Evolutionary conservation across 1,284 basidiomycete species (phyloP), one percentile per base, ranked within the genome.

Genomic region (Apiotrichum gracile): DNA sequence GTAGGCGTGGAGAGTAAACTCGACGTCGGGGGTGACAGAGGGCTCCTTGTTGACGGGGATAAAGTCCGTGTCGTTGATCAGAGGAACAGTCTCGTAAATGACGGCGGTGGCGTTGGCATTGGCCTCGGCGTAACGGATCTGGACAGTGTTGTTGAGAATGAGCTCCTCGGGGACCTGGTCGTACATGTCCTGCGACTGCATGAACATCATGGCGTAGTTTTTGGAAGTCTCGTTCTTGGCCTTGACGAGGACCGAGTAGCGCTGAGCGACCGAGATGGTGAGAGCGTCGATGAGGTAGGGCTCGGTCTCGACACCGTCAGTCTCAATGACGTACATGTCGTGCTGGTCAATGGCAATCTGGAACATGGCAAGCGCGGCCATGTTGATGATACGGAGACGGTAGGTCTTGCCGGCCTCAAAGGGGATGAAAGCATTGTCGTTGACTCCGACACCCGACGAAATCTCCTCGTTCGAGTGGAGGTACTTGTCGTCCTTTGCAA

Each of bases 311-410:
- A 85, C 87, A 7, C 91, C 90, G 65, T 97, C 92, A 26, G 84
- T 87, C 67, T 90, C 85, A 66, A 97, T 91, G 61, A 97, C 81
- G 12, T 80, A 76, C 89, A 96, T 93, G 31, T 87, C 81, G 70
- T 97, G 93, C 1, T 90, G 90, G 58, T 94, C 91, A 49, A 97
- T 86, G 82, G 85, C 88, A 73, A 94, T 85, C 76, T 81, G 86
- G 77, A 91, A 92, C 65, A 84, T 72, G 70, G 57, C 53, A 31
- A 76, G 64, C 31, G 76, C 72, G 41, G 82, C 78, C 42, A 82
- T 86, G 77, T 96, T 97, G 70, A 96, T 77, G 60, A 97, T 76
- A 17, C 89, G 78, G 48, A 86, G 75, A 37, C 79, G 85, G 85
- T 83, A 83, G 25, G 75, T 82, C 68, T 79, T 80, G 14, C 91